A percentile compares a stretch with the other conserved stretches of the same genome.
phyloP scores from a whole-genome alignment of 345 rosid species.

The Hevea brasiliensis region DNA sequence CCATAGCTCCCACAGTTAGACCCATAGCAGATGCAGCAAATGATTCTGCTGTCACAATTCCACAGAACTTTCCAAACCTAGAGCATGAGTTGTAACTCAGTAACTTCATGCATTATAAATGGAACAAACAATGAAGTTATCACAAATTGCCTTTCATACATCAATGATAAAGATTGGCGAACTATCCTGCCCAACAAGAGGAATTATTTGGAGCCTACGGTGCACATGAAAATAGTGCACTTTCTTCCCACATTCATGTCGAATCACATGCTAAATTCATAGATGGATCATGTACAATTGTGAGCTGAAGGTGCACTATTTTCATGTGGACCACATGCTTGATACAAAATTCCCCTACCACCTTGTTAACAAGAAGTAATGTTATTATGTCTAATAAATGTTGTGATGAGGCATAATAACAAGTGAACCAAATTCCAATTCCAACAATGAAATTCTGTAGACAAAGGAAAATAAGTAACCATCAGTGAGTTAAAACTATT shows the following conservation, averaged over 20 bases:
- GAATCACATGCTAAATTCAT: neutral
- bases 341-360: neutral
- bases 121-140: neutral
- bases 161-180: neutral
- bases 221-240: neutral
- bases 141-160: neutral
- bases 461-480: neutral
- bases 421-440: neutral
- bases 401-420: neutral
- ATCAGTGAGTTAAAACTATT: neutral
- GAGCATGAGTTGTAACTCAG: slow-evolving; percentile 24
- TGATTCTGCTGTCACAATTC: slow-evolving; percentile 86
- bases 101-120: neutral
- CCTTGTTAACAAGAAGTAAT: neutral
- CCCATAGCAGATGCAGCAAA: slow-evolving; percentile 99
- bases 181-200: neutral
- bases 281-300: neutral
- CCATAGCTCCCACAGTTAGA: slow-evolving; percentile 97
- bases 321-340: neutral
- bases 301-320: neutral
- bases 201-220: neutral
- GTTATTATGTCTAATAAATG: too few species aligned
- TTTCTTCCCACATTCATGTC: neutral
- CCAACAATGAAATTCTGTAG: neutral
- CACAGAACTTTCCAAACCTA: slow-evolving; percentile 91